phyloP scores from a whole-genome alignment of 2,329 filamentous ascomycete genomes.

The Diaporthe longicolla region DNA sequence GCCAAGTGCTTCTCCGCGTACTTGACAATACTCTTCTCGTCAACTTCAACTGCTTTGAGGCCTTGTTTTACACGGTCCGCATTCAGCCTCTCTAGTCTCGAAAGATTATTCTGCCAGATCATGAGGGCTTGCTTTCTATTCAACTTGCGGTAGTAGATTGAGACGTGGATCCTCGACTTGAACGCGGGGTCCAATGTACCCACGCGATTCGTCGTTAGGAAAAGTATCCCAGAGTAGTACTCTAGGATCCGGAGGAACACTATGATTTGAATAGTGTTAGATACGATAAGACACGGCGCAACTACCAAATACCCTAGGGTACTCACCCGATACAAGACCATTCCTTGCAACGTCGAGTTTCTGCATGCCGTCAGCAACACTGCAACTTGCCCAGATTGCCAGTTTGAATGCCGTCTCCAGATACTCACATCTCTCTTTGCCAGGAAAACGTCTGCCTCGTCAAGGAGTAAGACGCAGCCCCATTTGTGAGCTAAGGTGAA shows the following conservation, averaged over 20 bases:
- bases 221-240: conserved; percentile 27
- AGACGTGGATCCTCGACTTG: conserved; percentile 15
- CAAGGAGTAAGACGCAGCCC: conserved; percentile 49
- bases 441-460: conserved; percentile 49
- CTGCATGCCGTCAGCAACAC: not conserved
- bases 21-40: not conserved
- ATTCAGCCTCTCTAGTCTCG: not conserved
- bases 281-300: not conserved
- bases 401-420: not conserved
- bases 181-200: conserved; percentile 18
- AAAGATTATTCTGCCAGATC: not conserved
- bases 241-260: conserved; percentile 26
- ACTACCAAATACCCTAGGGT: no score
- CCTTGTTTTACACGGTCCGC: not conserved
- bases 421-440: conserved; percentile 13
- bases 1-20: not conserved
- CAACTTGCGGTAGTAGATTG: conserved; percentile 10
- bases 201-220: conserved; percentile 27
- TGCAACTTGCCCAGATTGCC: not conserved
- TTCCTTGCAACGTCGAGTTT: not conserved
- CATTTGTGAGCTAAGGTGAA: conserved; percentile 47
- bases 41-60: not conserved
- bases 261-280: not conserved
- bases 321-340: not conserved
- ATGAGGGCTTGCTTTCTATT: conserved; percentile 37